Base-by-base conservation (phyloP, 768 basidiomycete species). In the Termitomyces sp. region DNA sequence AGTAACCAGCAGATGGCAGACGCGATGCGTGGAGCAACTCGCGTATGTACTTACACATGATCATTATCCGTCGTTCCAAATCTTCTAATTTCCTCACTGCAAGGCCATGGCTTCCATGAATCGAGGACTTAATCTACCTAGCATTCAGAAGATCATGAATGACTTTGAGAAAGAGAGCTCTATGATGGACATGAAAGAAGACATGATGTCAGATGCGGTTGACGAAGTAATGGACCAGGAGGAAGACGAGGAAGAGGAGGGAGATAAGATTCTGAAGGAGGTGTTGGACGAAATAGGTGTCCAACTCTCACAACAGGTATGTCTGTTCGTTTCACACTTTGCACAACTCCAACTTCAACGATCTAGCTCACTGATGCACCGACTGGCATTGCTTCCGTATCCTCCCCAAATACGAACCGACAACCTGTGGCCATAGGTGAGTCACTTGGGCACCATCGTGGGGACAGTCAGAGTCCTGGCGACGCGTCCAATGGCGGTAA, bases 101-200 rank as follows among this genome's bases (percentile, higher is more conserved):
- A 30, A 98, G 96, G 96, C 97, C 18, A 98, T 99, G 97, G 91
- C 87, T 13, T 84, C 93, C 34, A 98, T 99, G 97, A 98, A 98
- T 70, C 84, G 92, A 50, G 93, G 93, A 44, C 82, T 98, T 62
- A 98, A 99, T 73, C 82, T 98, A 16, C 97, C 97, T 16, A 85
- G 85, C 61, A 98, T 99, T 59, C 92, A 95, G 70, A 85, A 86
- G 55, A 98, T 98, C 69, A 95, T 99, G 92, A 93, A 87, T 66
- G 96, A 99, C 48, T 99, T 99, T 67, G 97, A 99, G 78, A 89
- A 86, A 68, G 97, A 99, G 75, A 96, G 90, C 65, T 86, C 93
- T 5, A 93, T 88, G 75, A 99, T 99, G 97, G 97, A 99, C 74
- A 98, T 99, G 97, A 99, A 98, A 72, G 97, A 98, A 75, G 96